Evolutionary conservation across 2,329 filamentous ascomycete genomes (phyloP), one percentile per base, ranked within the genome.

Genomic region (Tolypocladium album): DNA sequence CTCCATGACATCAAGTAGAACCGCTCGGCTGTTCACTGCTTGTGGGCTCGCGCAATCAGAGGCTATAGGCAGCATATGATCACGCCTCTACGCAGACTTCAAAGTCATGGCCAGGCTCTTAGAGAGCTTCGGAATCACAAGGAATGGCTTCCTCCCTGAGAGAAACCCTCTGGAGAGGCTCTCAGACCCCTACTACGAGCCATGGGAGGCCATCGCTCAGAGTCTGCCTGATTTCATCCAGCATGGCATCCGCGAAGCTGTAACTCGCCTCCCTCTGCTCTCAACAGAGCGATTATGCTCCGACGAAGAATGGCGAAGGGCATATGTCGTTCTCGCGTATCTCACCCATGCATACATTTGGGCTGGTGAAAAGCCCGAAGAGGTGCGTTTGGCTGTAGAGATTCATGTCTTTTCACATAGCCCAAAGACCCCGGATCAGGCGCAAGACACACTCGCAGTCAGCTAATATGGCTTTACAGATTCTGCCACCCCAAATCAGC

Each of bases 261-360:
- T 94, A 12, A 79, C 88, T 53, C 70, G 75, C 4, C 75, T 96
- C n/a, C 87, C 89, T 0, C 71, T 90, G 0, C 78, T 96, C 0
- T 87, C 86, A 0, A 88, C 87, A 0, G 78, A 83, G 22, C 76
- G 80, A 6, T 77, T 96, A 6, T 70, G 73, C 3, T 81, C 79
- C 2, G 86, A 90, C 65, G 74, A 82, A 1, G 88, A 96, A 76
- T 95, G 90, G 90, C 81, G 88, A 64, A 80, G 92, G 65, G 91
- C 91, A 59, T 96, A 95, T 72, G 82, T 87, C 3, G 79, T 95
- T 8, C 78, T 97, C 47, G 85, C 83, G 0, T 94, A 95, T 67
- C 81, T 96, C 59, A 81, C 89, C 1, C 91, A 97, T 72, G 87
- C 85, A 11, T 96, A 96, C 72, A 86, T 97, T 24, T 97, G 93